These are phyloP conservation scores for Saccharomycopsis synnaedendra DNA, from an alignment of 805 yeast species.

Conservation along the genomic window DNA sequence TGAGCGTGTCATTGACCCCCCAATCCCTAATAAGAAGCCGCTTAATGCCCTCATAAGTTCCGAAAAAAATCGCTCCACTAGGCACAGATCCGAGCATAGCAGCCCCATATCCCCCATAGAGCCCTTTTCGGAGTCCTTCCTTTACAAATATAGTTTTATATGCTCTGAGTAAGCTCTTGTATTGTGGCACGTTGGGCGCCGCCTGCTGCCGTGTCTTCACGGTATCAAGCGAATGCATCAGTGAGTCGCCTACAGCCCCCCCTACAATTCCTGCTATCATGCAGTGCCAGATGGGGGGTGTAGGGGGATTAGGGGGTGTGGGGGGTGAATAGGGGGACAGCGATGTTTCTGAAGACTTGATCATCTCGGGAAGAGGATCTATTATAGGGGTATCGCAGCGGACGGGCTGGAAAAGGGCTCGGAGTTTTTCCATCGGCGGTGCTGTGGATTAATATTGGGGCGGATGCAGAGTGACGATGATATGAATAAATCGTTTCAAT, in stretches of 20 bases:
- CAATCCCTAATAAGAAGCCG: slow-evolving; percentile 53
- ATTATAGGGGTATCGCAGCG: no score
- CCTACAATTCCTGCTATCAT: slow-evolving; percentile 91
- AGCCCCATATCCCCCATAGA: slow-evolving; percentile 88
- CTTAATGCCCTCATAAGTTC: slow-evolving; percentile 78
- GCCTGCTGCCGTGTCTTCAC: slow-evolving; percentile 97
- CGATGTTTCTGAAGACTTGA: neutral
- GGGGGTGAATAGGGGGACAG: no score
- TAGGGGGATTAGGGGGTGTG: no score
- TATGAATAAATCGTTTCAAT: no score
- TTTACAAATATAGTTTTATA: slow-evolving; percentile 63
- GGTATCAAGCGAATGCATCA: slow-evolving; percentile 94
- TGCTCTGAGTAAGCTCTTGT: slow-evolving; percentile 66
- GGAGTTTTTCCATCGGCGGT: no score
- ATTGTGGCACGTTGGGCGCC: slow-evolving; percentile 57
- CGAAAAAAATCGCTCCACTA: slow-evolving; percentile 87
- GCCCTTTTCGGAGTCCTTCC: slow-evolving; percentile 77
- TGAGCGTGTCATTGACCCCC: slow-evolving; percentile 61
- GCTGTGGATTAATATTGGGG: no score
- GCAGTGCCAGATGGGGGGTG: slow-evolving; percentile 8
- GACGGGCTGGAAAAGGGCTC: no score
- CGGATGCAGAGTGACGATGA: no score
- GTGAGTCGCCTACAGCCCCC: slow-evolving; percentile 83
- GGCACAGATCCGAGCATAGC: slow-evolving; percentile 92
- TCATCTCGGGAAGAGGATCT: no score